Evolutionary conservation across 2,329 filamentous ascomycete species (phyloP).

Genomic region (Capronia americana): DNA sequence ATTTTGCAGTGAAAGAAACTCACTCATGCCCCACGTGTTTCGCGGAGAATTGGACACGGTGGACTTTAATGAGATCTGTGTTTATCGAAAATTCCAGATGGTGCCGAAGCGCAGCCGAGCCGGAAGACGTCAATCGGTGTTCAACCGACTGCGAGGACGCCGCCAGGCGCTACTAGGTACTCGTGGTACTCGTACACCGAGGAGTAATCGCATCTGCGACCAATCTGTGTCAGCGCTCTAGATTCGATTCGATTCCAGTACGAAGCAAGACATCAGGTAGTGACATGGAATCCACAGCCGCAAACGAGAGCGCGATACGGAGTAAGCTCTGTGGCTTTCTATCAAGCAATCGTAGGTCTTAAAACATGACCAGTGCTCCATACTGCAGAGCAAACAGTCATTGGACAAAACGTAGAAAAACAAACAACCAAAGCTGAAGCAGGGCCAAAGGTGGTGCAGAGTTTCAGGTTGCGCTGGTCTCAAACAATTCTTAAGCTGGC

Average conservation of each 20-base stretch:
- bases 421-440: slow-evolving; percentile 1
- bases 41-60: slow-evolving; percentile 30
- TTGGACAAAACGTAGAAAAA: not conserved
- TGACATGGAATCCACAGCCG: not conserved
- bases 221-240: not conserved
- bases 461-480: slow-evolving; percentile 10
- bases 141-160: not conserved
- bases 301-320: not conserved
- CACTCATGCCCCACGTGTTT: slow-evolving; percentile 28
- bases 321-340: not conserved
- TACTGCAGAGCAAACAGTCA: not conserved
- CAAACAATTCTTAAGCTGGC: slow-evolving; percentile 2
- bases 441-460: slow-evolving; percentile 6
- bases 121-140: not conserved
- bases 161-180: not conserved
- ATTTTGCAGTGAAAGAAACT: slow-evolving; percentile 19
- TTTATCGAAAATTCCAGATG: slow-evolving; percentile 31
- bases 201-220: not conserved
- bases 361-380: not conserved
- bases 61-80: slow-evolving; percentile 15
- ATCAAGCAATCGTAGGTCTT: not conserved
- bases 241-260: not conserved
- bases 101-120: slow-evolving; percentile 34
- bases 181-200: not conserved
- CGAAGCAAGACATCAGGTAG: not conserved